A percentile compares a stretch with the other conserved stretches of the same genome.
Conservation (phyloP, 345 rosid genomes). For the Erysimum cheiranthoides region DNA sequence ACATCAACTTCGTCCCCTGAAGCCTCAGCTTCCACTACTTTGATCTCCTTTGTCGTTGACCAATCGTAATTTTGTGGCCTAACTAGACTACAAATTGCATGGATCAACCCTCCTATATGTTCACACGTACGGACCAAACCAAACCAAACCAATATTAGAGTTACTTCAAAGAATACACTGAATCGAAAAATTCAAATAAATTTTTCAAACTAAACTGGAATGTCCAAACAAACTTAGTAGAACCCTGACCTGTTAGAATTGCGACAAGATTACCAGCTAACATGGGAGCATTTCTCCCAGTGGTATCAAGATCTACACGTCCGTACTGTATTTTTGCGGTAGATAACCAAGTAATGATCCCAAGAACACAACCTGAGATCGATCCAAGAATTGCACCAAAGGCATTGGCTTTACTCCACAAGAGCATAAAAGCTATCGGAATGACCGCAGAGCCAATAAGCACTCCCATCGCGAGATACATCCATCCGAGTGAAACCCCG, state of each 20-base stretch:
- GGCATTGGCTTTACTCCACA: slow-evolving; percentile 93
- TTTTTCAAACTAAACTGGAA: neutral
- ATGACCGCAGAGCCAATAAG: slow-evolving; percentile 89
- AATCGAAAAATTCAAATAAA: no score
- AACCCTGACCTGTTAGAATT: slow-evolving; percentile 50
- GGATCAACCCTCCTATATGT: slow-evolving; percentile 65
- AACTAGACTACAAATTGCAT: slow-evolving; percentile 67
- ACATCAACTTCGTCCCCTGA: slow-evolving; percentile 45
- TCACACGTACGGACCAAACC: slow-evolving; percentile 6
- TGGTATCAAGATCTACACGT: slow-evolving; percentile 68
- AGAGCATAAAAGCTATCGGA: slow-evolving; percentile 89
- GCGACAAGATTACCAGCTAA: slow-evolving; percentile 90
- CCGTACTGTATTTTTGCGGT: slow-evolving; percentile 72
- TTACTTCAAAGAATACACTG: no score
- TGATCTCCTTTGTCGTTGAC: slow-evolving; percentile 84
- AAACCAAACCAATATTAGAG: neutral
- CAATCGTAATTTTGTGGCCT: slow-evolving; percentile 81
- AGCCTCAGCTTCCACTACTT: slow-evolving; percentile 70
- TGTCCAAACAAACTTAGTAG: neutral
- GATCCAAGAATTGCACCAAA: slow-evolving; percentile 80
- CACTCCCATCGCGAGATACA: slow-evolving; percentile 96
- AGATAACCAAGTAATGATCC: slow-evolving; percentile 75
- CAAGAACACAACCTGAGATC: slow-evolving; percentile 67
- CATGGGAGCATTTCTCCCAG: slow-evolving; percentile 87
- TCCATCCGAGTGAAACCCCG: slow-evolving; percentile 95